Base-by-base conservation (phyloP, 192 early-diverging fungal genomes). In the Coemansia sp. region DNA sequence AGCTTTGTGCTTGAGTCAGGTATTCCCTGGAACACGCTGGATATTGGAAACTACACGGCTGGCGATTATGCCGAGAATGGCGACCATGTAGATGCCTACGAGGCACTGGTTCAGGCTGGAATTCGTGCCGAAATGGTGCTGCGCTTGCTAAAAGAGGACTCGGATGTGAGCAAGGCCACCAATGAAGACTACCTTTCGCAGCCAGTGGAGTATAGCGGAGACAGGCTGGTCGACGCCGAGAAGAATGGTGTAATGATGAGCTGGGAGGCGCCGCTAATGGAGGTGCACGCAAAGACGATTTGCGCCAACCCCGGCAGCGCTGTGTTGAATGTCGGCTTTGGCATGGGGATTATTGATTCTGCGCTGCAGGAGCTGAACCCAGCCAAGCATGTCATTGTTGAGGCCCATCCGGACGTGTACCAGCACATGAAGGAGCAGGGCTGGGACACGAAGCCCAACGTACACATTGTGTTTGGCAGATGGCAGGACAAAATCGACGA, bases 191-290 rank as follows among this genome's bases (percentile, higher is more conserved):
- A 90, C 59, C 74, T 98, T 25, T 60, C 78, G 21, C 84, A 86
- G 41, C 83, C 83, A 15, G 80, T 98, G 2, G 84, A 82, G 36
- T 98, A 90, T 58, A 84, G 87, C 28, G 90, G 89, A 19, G 86
- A 84, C 39, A 82, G 80, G 34, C 65, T 98, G 14, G 58, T 96
- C 53, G 95, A 98, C 58, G 83, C 77, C 5, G 87, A 93, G 44
- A 82, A 83, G 27, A 91, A 98, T 72, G 94, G 84, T 39, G 94
- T 98, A 2, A 96, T 96, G 94, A 98, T 98, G 95, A 90, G 86
- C 39, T 98, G 95, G 95, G 95, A 98, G 62, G 69, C 80, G 4
- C 92, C 92, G 19, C 61, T 98, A 47, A 98, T 98, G 95, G 79
- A 83, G 22, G 81, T 82, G 8, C 92, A 94, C 58, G 90, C 91